A percentile compares a stretch with the other conserved stretches of the same genome.
phyloP scores from a whole-genome alignment of 257 asterid genomes.

The Plantago ovata region DNA sequence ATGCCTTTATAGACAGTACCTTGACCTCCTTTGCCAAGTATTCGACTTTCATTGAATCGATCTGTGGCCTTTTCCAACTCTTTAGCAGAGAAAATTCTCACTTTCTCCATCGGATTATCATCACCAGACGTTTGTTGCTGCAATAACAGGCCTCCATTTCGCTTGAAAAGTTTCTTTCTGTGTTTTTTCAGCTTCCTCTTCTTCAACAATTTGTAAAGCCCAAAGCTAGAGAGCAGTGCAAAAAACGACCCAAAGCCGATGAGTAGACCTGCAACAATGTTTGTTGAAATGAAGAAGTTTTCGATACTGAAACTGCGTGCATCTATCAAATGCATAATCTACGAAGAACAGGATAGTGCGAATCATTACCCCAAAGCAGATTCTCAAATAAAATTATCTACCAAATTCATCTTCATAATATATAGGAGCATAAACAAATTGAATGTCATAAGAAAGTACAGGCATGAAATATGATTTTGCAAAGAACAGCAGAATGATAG shows the following conservation, averaged over 20 bases:
- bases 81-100: conserved; percentile 27
- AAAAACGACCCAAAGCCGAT: conserved; percentile 22
- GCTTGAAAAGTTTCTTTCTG: conserved; percentile 17
- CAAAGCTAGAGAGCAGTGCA: conserved; percentile 1
- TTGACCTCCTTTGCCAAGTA: conserved; percentile 40
- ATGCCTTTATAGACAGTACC: conserved; percentile 43
- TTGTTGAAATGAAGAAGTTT: neutral
- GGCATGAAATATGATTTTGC: neutral
- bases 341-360: no score
- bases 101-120: conserved; percentile 14
- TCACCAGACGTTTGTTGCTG: conserved; percentile 22
- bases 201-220: conserved; percentile 26
- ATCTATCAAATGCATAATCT: no score
- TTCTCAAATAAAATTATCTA: no score
- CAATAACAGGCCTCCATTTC: conserved; percentile 33
- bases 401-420: no score
- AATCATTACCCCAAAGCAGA: no score
- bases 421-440: no score
- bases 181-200: conserved; percentile 19
- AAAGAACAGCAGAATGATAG: neutral
- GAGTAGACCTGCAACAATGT: conserved; percentile 21
- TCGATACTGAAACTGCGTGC: neutral
- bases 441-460: neutral
- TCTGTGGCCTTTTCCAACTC: conserved; percentile 40
- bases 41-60: conserved; percentile 27